phyloP scores from a whole-genome alignment of 225 moss, liverwort and hornwort genomes.

The Pseudoscleropodium purum region DNA sequence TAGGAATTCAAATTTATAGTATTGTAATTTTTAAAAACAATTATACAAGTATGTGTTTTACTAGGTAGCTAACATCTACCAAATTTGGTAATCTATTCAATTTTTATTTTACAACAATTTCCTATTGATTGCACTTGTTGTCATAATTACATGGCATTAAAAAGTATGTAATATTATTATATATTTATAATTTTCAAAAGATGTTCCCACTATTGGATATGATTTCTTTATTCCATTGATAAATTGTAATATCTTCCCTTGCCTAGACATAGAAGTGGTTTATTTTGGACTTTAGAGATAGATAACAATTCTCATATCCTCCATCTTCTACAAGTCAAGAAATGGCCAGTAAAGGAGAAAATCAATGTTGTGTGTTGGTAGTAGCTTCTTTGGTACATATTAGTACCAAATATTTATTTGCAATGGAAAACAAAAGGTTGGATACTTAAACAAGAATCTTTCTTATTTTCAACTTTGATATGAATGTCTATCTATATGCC shows the following conservation, averaged over 20 bases:
- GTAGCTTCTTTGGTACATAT: too few relatives aligned
- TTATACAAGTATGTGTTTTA: background rate
- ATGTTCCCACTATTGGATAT: background rate
- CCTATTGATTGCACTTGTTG: background rate
- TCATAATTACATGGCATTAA: background rate
- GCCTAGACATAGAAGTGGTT: background rate
- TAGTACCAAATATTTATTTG: too few relatives aligned
- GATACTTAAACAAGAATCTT: too few relatives aligned
- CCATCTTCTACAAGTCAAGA: background rate
- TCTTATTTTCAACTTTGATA: too few relatives aligned
- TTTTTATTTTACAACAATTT: background rate
- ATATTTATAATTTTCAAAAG: background rate
- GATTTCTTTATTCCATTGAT: background rate
- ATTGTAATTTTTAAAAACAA: background rate
- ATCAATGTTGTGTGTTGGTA: too few relatives aligned
- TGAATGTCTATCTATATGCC: too few relatives aligned
- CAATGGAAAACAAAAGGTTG: too few relatives aligned
- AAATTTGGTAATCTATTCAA: background rate
- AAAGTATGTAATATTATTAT: background rate
- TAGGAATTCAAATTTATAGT: background rate
- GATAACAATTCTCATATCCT: background rate
- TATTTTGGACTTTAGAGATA: background rate
- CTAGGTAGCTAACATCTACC: background rate
- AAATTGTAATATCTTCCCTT: background rate
- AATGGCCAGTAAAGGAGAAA: too few relatives aligned